A percentile compares a stretch with the other conserved stretches of the same genome.
Evolutionary conservation across 2,329 filamentous ascomycete genomes (phyloP).

Genomic region (Cordyceps farinosa): DNA sequence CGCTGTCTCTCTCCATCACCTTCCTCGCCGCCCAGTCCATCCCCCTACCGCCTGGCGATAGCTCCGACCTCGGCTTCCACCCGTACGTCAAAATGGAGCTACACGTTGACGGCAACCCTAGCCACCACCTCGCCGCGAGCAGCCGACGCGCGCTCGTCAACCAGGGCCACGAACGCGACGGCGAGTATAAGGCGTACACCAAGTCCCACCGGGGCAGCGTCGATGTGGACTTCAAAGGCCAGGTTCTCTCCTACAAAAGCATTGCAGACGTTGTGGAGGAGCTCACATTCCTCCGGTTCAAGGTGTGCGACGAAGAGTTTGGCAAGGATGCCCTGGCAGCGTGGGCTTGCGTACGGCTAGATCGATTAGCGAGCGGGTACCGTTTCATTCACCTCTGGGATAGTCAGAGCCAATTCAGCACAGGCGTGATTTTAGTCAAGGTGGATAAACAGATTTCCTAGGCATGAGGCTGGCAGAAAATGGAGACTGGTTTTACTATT

Average conservation of each 20-base stretch:
- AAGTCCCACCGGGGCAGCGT: slow-evolving; percentile 54
- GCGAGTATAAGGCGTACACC: slow-evolving; percentile 57
- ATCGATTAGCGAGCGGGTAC: slow-evolving; percentile 72
- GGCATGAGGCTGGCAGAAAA: not conserved
- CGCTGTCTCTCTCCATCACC: slow-evolving; percentile 67
- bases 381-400: slow-evolving; percentile 75
- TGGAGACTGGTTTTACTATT: not conserved
- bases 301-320: slow-evolving; percentile 83
- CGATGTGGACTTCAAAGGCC: slow-evolving; percentile 59
- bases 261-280: slow-evolving; percentile 60
- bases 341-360: slow-evolving; percentile 85
- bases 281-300: slow-evolving; percentile 74
- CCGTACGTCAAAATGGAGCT: slow-evolving; percentile 83
- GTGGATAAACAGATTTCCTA: slow-evolving; percentile 56
- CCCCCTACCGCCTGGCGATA: slow-evolving; percentile 57
- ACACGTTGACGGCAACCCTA: slow-evolving; percentile 67
- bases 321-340: slow-evolving; percentile 74
- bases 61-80: slow-evolving; percentile 55
- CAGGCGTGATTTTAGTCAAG: slow-evolving; percentile 70
- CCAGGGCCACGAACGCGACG: slow-evolving; percentile 37
- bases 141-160: slow-evolving; percentile 32
- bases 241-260: slow-evolving; percentile 54
- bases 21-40: slow-evolving; percentile 75
- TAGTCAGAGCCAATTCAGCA: slow-evolving; percentile 59
- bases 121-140: slow-evolving; percentile 26